Conservation (phyloP, 805 yeast genomes). For the Ogataea pilisensis region DNA sequence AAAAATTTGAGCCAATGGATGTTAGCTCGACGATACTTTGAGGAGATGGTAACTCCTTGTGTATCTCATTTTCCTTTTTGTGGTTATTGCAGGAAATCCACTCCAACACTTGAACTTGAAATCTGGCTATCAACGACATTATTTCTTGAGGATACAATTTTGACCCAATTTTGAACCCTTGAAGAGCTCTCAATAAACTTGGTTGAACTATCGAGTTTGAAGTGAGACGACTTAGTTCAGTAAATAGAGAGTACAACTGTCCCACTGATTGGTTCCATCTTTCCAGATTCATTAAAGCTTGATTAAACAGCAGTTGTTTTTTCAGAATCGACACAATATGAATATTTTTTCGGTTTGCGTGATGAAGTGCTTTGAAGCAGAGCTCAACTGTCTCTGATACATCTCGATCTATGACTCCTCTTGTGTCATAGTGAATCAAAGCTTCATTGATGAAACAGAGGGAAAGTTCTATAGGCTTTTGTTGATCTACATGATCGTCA, state of each 20-base stretch:
- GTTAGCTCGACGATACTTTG: conserved; percentile 4
- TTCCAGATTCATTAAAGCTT: neutral
- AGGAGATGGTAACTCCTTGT: conserved; percentile 1
- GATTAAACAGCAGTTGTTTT: neutral
- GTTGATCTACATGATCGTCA: neutral
- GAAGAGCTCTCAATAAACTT: conserved; percentile 1
- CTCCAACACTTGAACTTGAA: neutral
- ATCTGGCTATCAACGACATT: neutral
- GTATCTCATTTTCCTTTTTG: neutral
- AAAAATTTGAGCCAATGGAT: conserved; percentile 7
- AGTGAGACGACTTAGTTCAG: neutral
- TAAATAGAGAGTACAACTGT: neutral
- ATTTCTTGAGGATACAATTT: conserved; percentile 1
- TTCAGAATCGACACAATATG: neutral
- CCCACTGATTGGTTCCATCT: neutral
- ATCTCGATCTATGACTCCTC: conserved; percentile 1
- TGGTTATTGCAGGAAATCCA: neutral
- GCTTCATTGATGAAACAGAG: conserved; percentile 7
- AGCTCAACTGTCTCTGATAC: conserved; percentile 5
- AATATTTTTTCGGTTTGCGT: neutral
- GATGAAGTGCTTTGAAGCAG: conserved; percentile 10
- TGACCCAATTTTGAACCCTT: conserved; percentile 4
- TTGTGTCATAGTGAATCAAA: conserved; percentile 2
- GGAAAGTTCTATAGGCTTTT: conserved; percentile 8
- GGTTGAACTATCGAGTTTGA: neutral